Evolutionary conservation across 192 early-diverging fungal genomes (phyloP).

Genomic region (Geranomyces variabilis): DNA sequence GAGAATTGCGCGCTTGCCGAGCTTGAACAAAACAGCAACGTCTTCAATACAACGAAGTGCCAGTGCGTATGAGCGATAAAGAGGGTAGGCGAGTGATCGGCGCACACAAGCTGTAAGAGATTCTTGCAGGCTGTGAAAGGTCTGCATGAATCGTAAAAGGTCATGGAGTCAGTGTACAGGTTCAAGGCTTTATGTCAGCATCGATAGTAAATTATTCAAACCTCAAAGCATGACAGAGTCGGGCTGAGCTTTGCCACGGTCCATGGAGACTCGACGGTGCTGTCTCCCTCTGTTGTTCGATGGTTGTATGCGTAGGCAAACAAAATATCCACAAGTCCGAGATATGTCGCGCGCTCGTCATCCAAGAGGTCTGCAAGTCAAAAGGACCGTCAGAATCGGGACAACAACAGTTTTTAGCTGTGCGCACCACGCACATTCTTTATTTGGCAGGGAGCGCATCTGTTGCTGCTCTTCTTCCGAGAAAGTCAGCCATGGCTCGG

Average conservation of each 20-base stretch:
- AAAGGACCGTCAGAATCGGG: slow-evolving; percentile 3
- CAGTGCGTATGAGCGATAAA: slow-evolving; percentile 81
- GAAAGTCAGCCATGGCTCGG: slow-evolving; percentile 55
- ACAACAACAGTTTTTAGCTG: slow-evolving; percentile 7
- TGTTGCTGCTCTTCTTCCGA: slow-evolving; percentile 68
- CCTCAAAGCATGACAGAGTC: slow-evolving; percentile 76
- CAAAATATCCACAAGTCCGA: slow-evolving; percentile 87
- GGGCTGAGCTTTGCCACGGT: slow-evolving; percentile 82
- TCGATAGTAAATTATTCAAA: slow-evolving; percentile 28
- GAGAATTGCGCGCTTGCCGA: slow-evolving; percentile 80
- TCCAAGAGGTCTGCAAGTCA: slow-evolving; percentile 60
- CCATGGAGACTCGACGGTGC: slow-evolving; percentile 89
- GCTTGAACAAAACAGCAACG: slow-evolving; percentile 76
- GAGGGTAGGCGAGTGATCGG: slow-evolving; percentile 83
- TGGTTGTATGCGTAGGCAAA: slow-evolving; percentile 91
- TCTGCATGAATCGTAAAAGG: no score
- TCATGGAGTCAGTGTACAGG: neutral
- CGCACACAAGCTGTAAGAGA: slow-evolving; percentile 69
- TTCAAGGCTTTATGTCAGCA: slow-evolving; percentile 19
- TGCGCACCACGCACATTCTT: slow-evolving; percentile 64
- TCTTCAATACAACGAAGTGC: slow-evolving; percentile 77
- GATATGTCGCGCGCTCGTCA: slow-evolving; percentile 66
- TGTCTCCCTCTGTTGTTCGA: slow-evolving; percentile 80
- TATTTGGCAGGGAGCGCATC: slow-evolving; percentile 80
- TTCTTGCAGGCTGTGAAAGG: slow-evolving; percentile 66